These are phyloP conservation scores for Coprinopsis strossmayeri DNA, from an alignment of 768 basidiomycete genomes.

Conservation along the genomic window DNA sequence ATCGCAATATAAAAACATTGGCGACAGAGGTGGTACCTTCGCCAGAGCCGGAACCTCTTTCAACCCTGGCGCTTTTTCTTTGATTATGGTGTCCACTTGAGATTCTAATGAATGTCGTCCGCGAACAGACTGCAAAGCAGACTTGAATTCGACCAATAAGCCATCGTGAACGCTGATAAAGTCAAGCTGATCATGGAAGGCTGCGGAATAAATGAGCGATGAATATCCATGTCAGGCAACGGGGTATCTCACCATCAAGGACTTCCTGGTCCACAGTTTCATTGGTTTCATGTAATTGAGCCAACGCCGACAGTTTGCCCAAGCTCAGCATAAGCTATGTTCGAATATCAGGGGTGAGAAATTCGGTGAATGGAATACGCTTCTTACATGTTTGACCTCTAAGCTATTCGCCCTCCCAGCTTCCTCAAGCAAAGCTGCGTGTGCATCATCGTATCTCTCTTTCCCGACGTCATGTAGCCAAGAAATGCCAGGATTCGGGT, in stretches of 20 bases:
- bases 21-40: constrained; percentile 32
- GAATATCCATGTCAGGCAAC: background rate
- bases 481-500: constrained; percentile 55
- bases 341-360: background rate
- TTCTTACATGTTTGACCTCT: constrained; percentile 74
- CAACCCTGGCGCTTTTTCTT: constrained; percentile 42
- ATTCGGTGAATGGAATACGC: too few species aligned
- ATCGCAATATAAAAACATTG: background rate
- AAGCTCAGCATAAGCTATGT: constrained; percentile 85
- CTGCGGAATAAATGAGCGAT: constrained; percentile 28
- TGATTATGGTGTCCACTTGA: constrained; percentile 59
- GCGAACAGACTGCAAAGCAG: constrained; percentile 40
- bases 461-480: constrained; percentile 88
- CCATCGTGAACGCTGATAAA: constrained; percentile 79
- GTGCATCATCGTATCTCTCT: constrained; percentile 57
- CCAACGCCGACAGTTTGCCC: constrained; percentile 80
- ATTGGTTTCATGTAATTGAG: constrained; percentile 61
- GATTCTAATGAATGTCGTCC: constrained; percentile 58
- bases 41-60: constrained; percentile 45
- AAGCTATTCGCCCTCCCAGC: constrained; percentile 51
- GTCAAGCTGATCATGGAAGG: constrained; percentile 82
- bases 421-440: constrained; percentile 56
- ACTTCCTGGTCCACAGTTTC: constrained; percentile 39
- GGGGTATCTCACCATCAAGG: constrained; percentile 50
- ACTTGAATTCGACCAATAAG: constrained; percentile 56